phyloP scores from a whole-genome alignment of 2,329 filamentous ascomycete species.

The Hirsutella thompsonii region DNA sequence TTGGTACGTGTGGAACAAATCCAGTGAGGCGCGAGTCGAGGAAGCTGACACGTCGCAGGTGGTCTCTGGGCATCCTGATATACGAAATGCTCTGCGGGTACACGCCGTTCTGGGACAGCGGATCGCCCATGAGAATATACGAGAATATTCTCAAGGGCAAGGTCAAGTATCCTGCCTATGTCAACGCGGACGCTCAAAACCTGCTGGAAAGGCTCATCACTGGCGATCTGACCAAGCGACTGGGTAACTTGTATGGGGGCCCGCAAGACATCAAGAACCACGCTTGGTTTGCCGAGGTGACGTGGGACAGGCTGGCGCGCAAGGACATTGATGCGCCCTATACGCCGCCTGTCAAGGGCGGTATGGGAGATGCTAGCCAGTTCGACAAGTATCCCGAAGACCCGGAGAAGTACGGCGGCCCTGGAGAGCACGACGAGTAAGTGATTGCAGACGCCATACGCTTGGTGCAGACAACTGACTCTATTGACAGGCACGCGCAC shows the following conservation, averaged over 20 bases:
- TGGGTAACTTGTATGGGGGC: slow-evolving; percentile 88
- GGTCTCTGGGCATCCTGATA: slow-evolving; percentile 95
- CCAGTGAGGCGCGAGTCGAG: not conserved
- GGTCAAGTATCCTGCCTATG: slow-evolving; percentile 93
- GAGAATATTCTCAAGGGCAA: slow-evolving; percentile 95
- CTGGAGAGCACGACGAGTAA: slow-evolving; percentile 67
- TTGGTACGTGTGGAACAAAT: slow-evolving; percentile 60
- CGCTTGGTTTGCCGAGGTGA: slow-evolving; percentile 93
- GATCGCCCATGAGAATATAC: slow-evolving; percentile 97
- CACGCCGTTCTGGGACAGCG: slow-evolving; percentile 97
- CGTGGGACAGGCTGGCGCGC: slow-evolving; percentile 85
- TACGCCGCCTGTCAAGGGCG: slow-evolving; percentile 87
- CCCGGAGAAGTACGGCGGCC: slow-evolving; percentile 75
- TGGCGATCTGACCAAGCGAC: slow-evolving; percentile 80
- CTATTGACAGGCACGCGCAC: slow-evolving; percentile 48
- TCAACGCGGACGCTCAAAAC: slow-evolving; percentile 88
- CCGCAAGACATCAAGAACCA: slow-evolving; percentile 90
- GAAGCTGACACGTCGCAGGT: slow-evolving; percentile 45
- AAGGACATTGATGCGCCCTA: slow-evolving; percentile 99
- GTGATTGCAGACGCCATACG: slow-evolving; percentile 24
- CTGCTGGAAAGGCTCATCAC: slow-evolving; percentile 89
- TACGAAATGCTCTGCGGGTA: slow-evolving; percentile 99
- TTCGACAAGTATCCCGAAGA: slow-evolving; percentile 98
- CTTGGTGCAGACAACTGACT: slow-evolving; percentile 7
- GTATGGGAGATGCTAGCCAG: slow-evolving; percentile 88